Evolutionary conservation across 495 filamentous ascomycete genomes (phyloP), one percentile per base, ranked within the genome.

Genomic region (Terfezia claveryi): DNA sequence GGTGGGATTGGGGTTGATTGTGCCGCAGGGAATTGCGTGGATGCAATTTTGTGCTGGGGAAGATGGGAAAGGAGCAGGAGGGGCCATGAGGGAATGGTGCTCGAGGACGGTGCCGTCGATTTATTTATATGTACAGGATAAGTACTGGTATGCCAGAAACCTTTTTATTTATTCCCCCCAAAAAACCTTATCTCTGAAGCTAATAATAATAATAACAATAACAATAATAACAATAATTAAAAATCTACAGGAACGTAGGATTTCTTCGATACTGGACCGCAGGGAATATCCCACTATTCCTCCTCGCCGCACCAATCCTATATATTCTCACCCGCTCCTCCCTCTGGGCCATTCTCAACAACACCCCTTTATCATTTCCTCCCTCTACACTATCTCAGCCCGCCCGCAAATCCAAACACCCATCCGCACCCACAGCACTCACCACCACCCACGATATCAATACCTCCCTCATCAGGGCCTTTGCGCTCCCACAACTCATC

Each of bases 201-300:
- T 44, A 54, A 41, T 51, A 41, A 49, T 59, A 50, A 57, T 49
- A 37, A 41, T 37, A 11, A 11, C 16, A 44, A 44, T 44, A 10
- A 11, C n/a, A 50, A 57, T 49, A 37, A 41, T 37, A 11, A 11
- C 16, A 44, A 44, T 44, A 10, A 11, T n/a, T 44, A 16, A 44
- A 10, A 1, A 51, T 51, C 49, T 44, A 32, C 27, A 94, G 88
- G 88, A 77, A 86, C 61, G 77, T 80, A 53, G 92, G 91, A 0
- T 80, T 94, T 61, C 73, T 98, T 49, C 77, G 77, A 49, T 98
- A 98, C 69, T 96, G 92, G 91, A 92, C 77, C 0, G 36, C 82
- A 0, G 75, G 82, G 14, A 95, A 98, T 62, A 57, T 92, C 32
- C 92, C 92, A 0, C 76, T 98, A 2, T 96, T 96, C 66, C 58